phyloP scores from a whole-genome alignment of 202 grass and related monocot species.

The Miscanthus sacchariflorus region DNA sequence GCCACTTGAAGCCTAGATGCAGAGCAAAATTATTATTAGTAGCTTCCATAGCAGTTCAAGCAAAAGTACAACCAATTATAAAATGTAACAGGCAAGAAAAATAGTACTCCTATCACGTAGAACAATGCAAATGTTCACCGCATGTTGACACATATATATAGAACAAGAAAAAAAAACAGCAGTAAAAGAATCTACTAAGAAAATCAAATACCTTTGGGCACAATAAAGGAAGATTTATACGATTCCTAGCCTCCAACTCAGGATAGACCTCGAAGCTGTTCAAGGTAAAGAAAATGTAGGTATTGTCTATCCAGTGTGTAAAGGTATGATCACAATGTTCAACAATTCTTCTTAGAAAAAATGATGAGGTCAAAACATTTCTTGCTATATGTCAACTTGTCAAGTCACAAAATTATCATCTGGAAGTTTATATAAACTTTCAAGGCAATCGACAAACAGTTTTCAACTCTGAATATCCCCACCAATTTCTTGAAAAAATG shows the following conservation, averaged over 20 bases:
- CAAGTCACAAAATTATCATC: neutral
- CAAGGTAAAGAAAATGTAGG: constrained; percentile 38
- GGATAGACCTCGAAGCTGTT: constrained; percentile 68
- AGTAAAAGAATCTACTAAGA: neutral
- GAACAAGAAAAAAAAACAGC: constrained; percentile 29
- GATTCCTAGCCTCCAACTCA: constrained; percentile 88
- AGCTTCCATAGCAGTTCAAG: constrained; percentile 8
- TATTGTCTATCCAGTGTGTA: neutral
- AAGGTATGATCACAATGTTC: neutral
- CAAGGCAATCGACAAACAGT: constrained; percentile 1
- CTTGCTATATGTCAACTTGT: neutral
- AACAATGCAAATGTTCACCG: constrained; percentile 3
- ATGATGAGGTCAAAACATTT: neutral
- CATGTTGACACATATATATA: constrained; percentile 12
- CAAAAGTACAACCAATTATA: constrained; percentile 10
- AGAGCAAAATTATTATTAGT: constrained; percentile 31
- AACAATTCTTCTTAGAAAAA: constrained; percentile 9
- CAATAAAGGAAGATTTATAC: constrained; percentile 70
- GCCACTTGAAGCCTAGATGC: constrained; percentile 61
- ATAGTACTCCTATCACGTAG: neutral
- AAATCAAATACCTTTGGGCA: constrained; percentile 71
- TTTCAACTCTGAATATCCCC: neutral
- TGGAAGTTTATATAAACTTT: neutral
- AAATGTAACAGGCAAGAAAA: constrained; percentile 27
- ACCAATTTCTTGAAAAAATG: neutral